Conservation (phyloP, 2,329 filamentous ascomycete species). For the Penicillium frequentans region DNA sequence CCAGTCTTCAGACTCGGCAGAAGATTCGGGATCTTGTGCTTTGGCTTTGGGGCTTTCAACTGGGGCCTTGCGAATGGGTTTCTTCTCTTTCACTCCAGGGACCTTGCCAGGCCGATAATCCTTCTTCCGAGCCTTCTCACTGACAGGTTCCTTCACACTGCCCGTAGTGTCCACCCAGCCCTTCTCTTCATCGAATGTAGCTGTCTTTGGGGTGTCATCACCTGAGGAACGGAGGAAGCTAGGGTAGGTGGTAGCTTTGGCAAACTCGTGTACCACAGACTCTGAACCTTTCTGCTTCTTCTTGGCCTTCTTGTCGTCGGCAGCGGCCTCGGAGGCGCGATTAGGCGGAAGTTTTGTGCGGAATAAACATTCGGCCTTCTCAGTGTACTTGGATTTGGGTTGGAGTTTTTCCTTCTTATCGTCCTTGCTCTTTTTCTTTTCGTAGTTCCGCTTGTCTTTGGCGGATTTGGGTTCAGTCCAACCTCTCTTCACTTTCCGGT, state of each 20-base stretch:
- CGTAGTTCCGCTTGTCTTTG: slow-evolving; percentile 45
- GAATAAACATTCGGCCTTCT: slow-evolving; percentile 78
- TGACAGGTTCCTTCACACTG: slow-evolving; percentile 58
- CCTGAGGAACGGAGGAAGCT: slow-evolving; percentile 69
- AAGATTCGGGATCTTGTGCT: slow-evolving; percentile 12
- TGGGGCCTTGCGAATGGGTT: slow-evolving; percentile 11
- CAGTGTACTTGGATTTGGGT: slow-evolving; percentile 75
- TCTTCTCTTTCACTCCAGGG: slow-evolving; percentile 32
- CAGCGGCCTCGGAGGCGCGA: slow-evolving; percentile 31
- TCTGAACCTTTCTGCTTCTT: slow-evolving; percentile 65
- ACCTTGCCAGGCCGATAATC: slow-evolving; percentile 32
- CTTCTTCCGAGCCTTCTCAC: slow-evolving; percentile 29
- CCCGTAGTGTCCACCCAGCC: slow-evolving; percentile 86
- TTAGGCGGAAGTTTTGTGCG: slow-evolving; percentile 74
- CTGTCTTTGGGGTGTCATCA: slow-evolving; percentile 49
- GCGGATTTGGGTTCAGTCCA: slow-evolving; percentile 71
- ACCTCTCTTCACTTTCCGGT: slow-evolving; percentile 80
- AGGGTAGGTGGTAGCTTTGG: slow-evolving; percentile 78
- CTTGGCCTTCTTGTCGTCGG: slow-evolving; percentile 45
- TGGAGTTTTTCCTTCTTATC: slow-evolving; percentile 59
- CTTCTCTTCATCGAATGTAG: slow-evolving; percentile 75
- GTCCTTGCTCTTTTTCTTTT: slow-evolving; percentile 54
- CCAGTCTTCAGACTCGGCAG: slow-evolving; percentile 31
- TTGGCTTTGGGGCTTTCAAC: slow-evolving; percentile 10
- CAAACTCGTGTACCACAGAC: slow-evolving; percentile 82